A percentile compares a stretch with the other conserved stretches of the same genome.
Evolutionary conservation across 176 grass and related monocot genomes (phyloP).

Genomic region (Themeda triandra): DNA sequence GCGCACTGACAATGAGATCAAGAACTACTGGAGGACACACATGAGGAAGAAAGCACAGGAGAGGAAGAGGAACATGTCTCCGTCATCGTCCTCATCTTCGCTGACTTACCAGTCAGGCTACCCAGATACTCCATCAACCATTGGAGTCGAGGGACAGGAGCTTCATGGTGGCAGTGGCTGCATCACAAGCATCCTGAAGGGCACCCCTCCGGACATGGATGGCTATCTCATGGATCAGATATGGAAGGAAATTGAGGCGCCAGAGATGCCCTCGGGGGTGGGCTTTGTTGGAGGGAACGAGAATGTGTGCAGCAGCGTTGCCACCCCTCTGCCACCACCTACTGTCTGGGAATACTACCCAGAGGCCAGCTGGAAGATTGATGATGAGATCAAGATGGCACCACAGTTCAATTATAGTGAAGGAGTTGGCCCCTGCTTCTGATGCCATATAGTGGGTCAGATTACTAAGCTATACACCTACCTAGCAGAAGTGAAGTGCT

Average conservation of each 20-base stretch:
- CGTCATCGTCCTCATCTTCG: conserved; percentile 70
- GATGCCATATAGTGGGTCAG: conserved; percentile 34
- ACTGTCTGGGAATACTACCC: conserved; percentile 44
- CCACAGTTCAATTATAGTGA: conserved; percentile 33
- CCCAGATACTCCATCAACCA: conserved; percentile 25
- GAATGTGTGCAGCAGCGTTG: conserved; percentile 13
- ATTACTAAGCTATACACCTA: conserved; percentile 22
- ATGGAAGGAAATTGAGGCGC: conserved; percentile 81
- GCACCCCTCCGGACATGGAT: conserved; percentile 40
- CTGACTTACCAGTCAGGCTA: conserved; percentile 60
- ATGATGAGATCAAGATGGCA: conserved; percentile 55
- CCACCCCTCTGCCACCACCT: conserved; percentile 18
- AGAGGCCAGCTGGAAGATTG: conserved; percentile 57
- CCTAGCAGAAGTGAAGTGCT: conserved; percentile 54
- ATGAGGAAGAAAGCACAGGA: conserved; percentile 98
- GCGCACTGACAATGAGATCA: conserved; percentile 93
- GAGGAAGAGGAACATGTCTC: conserved; percentile 61
- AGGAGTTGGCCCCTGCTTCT: conserved; percentile 41
- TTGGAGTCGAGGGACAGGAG: conserved; percentile 26
- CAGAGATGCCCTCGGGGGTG: conserved; percentile 11
- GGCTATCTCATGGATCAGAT: conserved; percentile 85
- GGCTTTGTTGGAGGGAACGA: conserved; percentile 31
- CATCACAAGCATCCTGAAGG: conserved; percentile 56
- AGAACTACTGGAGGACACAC: conserved; percentile 97
- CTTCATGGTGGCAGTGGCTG: conserved; percentile 38